Evolutionary conservation across 495 filamentous ascomycete genomes (phyloP).

Genomic region (Pseudevernia furfuracea): DNA sequence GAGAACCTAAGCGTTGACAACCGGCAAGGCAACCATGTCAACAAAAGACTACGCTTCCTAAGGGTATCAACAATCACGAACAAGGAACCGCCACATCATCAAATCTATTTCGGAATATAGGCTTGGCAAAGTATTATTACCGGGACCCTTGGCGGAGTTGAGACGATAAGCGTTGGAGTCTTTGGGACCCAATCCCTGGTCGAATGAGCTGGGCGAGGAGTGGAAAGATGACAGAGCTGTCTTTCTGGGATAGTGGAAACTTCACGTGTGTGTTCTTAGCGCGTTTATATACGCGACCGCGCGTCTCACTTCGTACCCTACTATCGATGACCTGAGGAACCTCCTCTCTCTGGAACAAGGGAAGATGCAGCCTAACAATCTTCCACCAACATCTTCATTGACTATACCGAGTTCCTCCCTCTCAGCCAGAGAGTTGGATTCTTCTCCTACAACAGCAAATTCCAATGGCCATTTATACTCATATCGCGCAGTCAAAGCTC

Average conservation of each 20-base stretch:
- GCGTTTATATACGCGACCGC: not conserved
- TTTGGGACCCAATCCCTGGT: too few species aligned
- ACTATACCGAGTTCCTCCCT: not conserved
- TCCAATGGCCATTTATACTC: not conserved
- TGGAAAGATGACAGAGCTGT: too few species aligned
- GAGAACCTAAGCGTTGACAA: not conserved
- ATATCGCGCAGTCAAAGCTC: not conserved
- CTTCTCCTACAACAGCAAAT: not conserved
- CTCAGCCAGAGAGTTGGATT: not conserved
- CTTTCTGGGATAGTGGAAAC: not conserved
- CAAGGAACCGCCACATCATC: too few species aligned
- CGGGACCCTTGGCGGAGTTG: too few species aligned
- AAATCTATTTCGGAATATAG: too few species aligned
- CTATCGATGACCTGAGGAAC: not conserved
- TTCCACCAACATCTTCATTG: slow-evolving; percentile 1
- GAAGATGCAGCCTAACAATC: not conserved
- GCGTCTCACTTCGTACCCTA: not conserved
- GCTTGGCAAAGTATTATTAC: too few species aligned
- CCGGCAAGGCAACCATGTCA: not conserved
- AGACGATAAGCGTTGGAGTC: too few species aligned
- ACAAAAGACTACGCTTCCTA: not conserved
- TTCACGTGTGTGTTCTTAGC: not conserved
- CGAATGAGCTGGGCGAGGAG: too few species aligned
- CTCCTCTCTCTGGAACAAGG: not conserved
- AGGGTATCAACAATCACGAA: too few species aligned